Evolutionary conservation across 768 basidiomycete genomes (phyloP), one percentile per base, ranked within the genome.

Genomic region (Boletales sp.): DNA sequence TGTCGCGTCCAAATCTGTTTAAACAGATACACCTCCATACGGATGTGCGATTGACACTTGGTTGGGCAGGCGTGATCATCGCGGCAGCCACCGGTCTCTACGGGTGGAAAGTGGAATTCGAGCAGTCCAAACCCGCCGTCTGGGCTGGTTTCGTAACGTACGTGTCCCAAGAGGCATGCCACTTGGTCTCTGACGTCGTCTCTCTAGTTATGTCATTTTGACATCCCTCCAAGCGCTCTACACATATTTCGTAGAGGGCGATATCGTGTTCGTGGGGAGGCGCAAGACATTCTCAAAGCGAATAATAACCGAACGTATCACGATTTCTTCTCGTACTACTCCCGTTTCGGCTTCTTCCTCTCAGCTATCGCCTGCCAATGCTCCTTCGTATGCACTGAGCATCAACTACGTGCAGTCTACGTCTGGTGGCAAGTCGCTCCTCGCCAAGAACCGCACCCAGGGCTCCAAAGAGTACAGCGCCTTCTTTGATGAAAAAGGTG

Each of bases 261-360:
- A 88, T 51, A 85, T 82, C 46, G 82, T 95, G 52, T 97, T 92
- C 64, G 82, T 88, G 21, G 94, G 94, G 33, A 90, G 87, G 64
- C 83, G 94, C 55, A 93, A 94, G 70, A 87, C 89, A 14, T 83
- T 95, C 55, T 88, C 89, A 14, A 92, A 90, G 67, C 66, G 94
- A 87, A 95, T 96, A 63, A 85, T 94, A 41, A 92, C 90, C 3
- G 94, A 97, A 65, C 83, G 86, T 56, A 81, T 97, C 70, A 88
- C 84, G 28, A 77, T 94, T 49, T 77, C 81, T 18, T 87, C 92
- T 5, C 75, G 74, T 30, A 87, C 89, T 4, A 58, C 73, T 14
- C 84, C 90, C 31, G 75, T 47, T 33, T 54, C 58, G 32, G 33
- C 55, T 36, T 35, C 55, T 5, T 51, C 53, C 19, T 30, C 53